These are phyloP conservation scores for Suhomyces canberraensis DNA, from an alignment of 805 yeast genomes.

Conservation along the genomic window DNA sequence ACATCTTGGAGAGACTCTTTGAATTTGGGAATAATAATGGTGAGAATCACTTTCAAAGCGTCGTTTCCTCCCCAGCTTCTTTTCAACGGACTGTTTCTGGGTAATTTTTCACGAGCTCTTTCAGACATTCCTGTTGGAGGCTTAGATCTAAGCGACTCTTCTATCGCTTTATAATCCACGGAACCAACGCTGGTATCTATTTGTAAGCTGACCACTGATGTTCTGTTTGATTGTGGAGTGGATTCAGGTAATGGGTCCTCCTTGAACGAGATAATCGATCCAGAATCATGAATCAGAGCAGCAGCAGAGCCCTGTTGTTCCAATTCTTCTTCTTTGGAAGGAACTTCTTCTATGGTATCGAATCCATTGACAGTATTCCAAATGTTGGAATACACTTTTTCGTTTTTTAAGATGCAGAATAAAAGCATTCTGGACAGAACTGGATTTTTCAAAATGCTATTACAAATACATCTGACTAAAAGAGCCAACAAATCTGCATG, in stretches of 20 bases:
- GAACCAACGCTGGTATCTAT: no score
- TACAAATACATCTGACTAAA: slow-evolving; percentile 53
- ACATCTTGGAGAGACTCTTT: slow-evolving; percentile 25
- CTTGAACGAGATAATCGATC: not conserved
- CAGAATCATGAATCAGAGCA: not conserved
- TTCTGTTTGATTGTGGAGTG: not conserved
- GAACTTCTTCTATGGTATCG: slow-evolving; percentile 7
- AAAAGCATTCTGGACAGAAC: slow-evolving; percentile 52
- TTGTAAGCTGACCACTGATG: not conserved
- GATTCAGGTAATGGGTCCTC: not conserved
- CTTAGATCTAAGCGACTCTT: slow-evolving; percentile 44
- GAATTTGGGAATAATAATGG: slow-evolving; percentile 37
- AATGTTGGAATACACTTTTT: slow-evolving; percentile 34
- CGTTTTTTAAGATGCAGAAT: slow-evolving; percentile 46
- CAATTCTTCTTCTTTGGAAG: slow-evolving; percentile 8
- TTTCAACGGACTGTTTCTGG: slow-evolving; percentile 47
- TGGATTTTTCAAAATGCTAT: slow-evolving; percentile 49
- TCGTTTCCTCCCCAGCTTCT: slow-evolving; percentile 58
- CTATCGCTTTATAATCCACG: slow-evolving; percentile 24
- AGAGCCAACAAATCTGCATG: slow-evolving; percentile 59
- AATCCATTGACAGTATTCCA: slow-evolving; percentile 30
- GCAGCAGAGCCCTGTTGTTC: not conserved
- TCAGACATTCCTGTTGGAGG: slow-evolving; percentile 61
- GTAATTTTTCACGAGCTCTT: slow-evolving; percentile 52
- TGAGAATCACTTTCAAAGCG: slow-evolving; percentile 41